Conservation (phyloP, 176 grass and related monocot genomes). For the Themeda triandra region DNA sequence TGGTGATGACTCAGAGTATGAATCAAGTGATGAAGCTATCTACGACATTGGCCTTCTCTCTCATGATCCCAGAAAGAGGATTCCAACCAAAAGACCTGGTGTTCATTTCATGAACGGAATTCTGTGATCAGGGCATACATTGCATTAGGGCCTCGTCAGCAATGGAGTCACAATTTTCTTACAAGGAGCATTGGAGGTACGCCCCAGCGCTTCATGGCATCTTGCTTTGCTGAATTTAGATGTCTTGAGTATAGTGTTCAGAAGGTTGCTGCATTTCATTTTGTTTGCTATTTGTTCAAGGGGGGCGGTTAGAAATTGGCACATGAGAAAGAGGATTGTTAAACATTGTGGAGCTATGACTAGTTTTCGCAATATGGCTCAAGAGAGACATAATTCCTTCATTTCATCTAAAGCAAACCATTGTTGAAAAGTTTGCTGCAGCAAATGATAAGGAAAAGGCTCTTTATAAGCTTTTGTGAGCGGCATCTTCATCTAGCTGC, state of each 20-base stretch:
- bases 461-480: not conserved
- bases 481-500: no score
- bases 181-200: no score
- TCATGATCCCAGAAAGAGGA: not conserved
- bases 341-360: no score
- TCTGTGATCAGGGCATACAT: not conserved
- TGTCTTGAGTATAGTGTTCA: not conserved
- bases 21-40: not conserved
- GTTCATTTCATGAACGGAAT: not conserved
- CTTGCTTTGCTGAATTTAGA: not conserved
- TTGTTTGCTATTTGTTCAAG: not conserved
- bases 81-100: not conserved
- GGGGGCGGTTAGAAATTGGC: no score
- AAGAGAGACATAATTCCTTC: not conserved
- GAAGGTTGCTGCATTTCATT: not conserved
- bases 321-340: no score
- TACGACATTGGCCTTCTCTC: not conserved
- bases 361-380: no score
- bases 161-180: no score
- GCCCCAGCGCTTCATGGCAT: no score
- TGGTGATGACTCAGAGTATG: no score
- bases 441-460: not conserved
- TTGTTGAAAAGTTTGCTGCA: not conserved
- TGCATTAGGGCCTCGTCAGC: not conserved
- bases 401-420: not conserved